Evolutionary conservation across 352 stramenopile species (phyloP).

Genomic region (Phytophthora rubi): DNA sequence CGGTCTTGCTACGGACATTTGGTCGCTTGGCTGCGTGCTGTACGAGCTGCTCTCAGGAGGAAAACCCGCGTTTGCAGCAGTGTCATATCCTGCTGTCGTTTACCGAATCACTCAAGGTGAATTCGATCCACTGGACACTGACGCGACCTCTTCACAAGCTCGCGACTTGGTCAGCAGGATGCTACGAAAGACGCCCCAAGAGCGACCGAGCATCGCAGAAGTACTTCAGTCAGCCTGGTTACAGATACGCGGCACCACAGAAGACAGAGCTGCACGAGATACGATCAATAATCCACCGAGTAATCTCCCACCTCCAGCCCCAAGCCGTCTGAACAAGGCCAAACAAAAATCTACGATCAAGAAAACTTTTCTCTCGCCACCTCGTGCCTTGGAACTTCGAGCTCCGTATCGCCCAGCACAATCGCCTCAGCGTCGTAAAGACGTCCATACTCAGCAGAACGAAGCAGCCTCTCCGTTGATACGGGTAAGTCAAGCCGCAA

Average conservation of each 20-base stretch:
- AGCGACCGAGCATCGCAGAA: conserved; percentile 19
- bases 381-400: conserved; percentile 5
- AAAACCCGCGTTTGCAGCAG: conserved; percentile 65
- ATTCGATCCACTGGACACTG: conserved; percentile 35
- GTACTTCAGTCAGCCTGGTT: conserved; percentile 29
- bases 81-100: conserved; percentile 56
- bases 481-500: conserved; percentile 4
- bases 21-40: conserved; percentile 84
- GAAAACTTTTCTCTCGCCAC: background rate
- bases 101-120: conserved; percentile 48
- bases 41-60: conserved; percentile 67
- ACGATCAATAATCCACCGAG: background rate
- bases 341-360: background rate
- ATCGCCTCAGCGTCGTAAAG: background rate
- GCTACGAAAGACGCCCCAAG: conserved; percentile 30
- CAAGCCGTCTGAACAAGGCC: no score
- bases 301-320: background rate
- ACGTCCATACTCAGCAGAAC: background rate
- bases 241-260: background rate
- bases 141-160: conserved; percentile 22
- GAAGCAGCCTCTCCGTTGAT: conserved; percentile 12
- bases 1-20: conserved; percentile 70
- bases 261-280: background rate
- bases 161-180: conserved; percentile 33
- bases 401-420: background rate